phyloP scores from a whole-genome alignment of 177 flowering plant species.

The Vitis hybrid region DNA sequence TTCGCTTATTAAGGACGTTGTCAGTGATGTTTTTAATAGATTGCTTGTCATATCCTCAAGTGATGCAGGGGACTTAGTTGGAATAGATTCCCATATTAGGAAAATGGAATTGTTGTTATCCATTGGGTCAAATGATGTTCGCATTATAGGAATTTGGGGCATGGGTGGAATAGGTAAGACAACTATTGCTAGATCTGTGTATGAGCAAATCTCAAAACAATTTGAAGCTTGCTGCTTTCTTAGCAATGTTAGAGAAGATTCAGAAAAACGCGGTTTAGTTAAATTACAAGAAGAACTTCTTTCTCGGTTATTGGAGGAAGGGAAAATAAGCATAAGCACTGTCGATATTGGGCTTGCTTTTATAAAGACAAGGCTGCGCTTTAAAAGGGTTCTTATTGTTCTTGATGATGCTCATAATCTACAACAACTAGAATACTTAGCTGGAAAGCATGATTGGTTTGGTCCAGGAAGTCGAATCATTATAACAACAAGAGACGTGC shows the following conservation, averaged over 20 bases:
- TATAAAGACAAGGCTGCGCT: background rate
- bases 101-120: background rate
- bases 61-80: too few species aligned
- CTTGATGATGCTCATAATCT: slow-evolving; percentile 17
- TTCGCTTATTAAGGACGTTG: too few species aligned
- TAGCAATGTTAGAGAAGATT: slow-evolving; percentile 5
- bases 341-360: background rate
- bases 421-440: slow-evolving; percentile 2
- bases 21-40: too few species aligned
- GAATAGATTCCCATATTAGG: too few species aligned
- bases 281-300: slow-evolving; percentile 12
- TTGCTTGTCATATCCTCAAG: too few species aligned
- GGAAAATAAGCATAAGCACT: too few species aligned
- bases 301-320: background rate
- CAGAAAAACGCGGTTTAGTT: slow-evolving; percentile 10
- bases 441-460: background rate
- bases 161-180: slow-evolving; percentile 20
- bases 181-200: slow-evolving; percentile 12
- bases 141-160: slow-evolving; percentile 10
- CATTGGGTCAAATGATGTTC: background rate
- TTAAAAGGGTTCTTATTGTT: slow-evolving; percentile 14
- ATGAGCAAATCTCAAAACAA: background rate
- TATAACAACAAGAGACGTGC: background rate
- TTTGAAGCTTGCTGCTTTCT: slow-evolving; percentile 16
- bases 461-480: background rate